These are phyloP conservation scores for Styphnolobium japonicum DNA, from an alignment of 306 rosid species.

Conservation along the genomic window DNA sequence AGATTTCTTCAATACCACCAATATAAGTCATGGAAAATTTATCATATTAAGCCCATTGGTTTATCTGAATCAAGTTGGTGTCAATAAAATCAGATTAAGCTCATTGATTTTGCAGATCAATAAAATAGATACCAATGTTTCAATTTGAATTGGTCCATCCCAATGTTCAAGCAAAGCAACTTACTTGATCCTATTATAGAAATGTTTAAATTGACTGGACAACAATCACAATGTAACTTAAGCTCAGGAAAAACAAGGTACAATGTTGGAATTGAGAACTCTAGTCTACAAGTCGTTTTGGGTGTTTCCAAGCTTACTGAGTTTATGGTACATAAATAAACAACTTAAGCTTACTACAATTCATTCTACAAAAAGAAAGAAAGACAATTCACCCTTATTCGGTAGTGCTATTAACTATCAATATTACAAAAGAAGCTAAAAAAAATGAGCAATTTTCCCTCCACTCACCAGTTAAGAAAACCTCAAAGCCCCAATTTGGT, in stretches of 20 bases:
- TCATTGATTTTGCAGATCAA: slow-evolving; percentile 13
- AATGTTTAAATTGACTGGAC: background rate
- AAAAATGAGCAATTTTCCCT: too few species aligned
- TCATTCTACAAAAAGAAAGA: too few species aligned
- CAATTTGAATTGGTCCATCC: background rate
- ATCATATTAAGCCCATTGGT: background rate
- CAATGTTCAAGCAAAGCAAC: background rate
- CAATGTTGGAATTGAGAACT: background rate
- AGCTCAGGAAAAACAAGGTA: background rate
- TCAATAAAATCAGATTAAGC: background rate
- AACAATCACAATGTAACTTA: background rate
- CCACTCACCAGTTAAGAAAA: too few species aligned
- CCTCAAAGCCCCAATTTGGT: too few species aligned
- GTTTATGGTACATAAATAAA: background rate
- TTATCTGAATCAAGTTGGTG: background rate
- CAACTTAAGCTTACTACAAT: too few species aligned
- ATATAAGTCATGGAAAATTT: background rate
- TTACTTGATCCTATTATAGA: background rate
- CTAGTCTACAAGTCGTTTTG: background rate
- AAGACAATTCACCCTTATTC: too few species aligned
- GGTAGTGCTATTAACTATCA: too few species aligned
- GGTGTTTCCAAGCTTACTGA: background rate
- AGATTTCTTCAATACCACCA: background rate
- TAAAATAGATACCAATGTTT: background rate
- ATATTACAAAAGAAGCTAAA: too few species aligned